These are phyloP conservation scores for Tolypocladium ophioglossoides DNA, from an alignment of 2,329 filamentous ascomycete species.

Conservation along the genomic window DNA sequence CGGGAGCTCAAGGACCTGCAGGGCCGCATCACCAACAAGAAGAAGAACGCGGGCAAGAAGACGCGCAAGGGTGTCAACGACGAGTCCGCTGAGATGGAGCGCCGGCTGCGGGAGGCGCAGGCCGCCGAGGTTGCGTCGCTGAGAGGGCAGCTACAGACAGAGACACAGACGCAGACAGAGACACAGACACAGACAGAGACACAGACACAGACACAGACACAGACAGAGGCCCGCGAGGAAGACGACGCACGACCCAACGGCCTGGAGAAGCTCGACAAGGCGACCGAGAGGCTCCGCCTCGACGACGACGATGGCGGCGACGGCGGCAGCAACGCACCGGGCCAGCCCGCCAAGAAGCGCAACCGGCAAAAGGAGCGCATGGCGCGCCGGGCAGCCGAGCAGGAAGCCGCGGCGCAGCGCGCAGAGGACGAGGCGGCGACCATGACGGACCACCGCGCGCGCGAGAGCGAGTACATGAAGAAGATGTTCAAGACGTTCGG, in stretches of 20 bases:
- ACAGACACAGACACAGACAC: background rate
- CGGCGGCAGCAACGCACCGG: background rate
- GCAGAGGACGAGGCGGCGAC: conserved; percentile 66
- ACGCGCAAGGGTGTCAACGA: conserved; percentile 64
- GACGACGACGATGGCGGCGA: background rate
- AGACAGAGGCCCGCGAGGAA: no score
- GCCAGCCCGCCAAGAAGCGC: conserved; percentile 49
- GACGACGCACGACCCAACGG: background rate
- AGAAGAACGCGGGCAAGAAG: conserved; percentile 91
- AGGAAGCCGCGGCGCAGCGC: conserved; percentile 54
- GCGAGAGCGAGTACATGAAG: conserved; percentile 62
- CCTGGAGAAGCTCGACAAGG: conserved; percentile 3
- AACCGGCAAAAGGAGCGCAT: conserved; percentile 89
- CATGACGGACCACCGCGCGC: conserved; percentile 61
- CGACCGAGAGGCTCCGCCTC: background rate
- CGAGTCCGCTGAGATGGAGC: conserved; percentile 64
- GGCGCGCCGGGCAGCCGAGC: conserved; percentile 78
- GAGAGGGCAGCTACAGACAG: conserved; percentile 14
- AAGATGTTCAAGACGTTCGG: conserved; percentile 50
- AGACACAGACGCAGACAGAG: conserved; percentile 7
- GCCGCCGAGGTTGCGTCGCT: conserved; percentile 44
- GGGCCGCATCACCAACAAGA: conserved; percentile 80
- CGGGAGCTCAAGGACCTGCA: conserved; percentile 86
- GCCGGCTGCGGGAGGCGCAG: conserved; percentile 55
- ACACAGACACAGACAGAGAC: conserved; percentile 7